Percentiles rank a stretch among this genome's conserved stretches.
Evolutionary conservation across 148 eudicot species (phyloP).

Genomic region (Euryodendron excelsum): DNA sequence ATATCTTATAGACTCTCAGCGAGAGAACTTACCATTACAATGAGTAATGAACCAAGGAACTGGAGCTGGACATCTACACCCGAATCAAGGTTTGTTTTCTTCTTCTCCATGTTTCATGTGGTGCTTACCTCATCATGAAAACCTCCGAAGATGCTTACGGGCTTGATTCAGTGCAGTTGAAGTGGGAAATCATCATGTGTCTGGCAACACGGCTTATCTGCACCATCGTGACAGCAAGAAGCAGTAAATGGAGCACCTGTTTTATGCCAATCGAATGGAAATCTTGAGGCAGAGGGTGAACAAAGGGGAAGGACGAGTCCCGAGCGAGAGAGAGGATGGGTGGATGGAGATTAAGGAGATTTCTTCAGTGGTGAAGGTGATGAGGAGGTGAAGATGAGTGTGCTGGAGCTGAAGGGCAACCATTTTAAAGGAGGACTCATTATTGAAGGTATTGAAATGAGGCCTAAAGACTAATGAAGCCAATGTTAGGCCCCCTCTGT

Average conservation of each 20-base stretch:
- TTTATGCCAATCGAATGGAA: slow-evolving; percentile 17
- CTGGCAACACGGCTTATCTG: slow-evolving; percentile 9
- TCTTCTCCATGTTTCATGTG: neutral
- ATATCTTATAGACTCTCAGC: slow-evolving; percentile 52
- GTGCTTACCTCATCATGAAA: slow-evolving; percentile 16
- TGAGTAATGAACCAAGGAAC: slow-evolving; percentile 33
- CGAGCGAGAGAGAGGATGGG: slow-evolving; percentile 29
- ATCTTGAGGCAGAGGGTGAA: slow-evolving; percentile 17
- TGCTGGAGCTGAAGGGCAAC: slow-evolving; percentile 28
- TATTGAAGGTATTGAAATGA: slow-evolving; percentile 49
- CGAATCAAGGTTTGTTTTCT: slow-evolving; percentile 43
- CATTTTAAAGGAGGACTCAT: slow-evolving; percentile 45
- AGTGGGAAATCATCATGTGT: neutral
- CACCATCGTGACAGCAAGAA: slow-evolving; percentile 6
- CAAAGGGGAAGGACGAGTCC: slow-evolving; percentile 9
- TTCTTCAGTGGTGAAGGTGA: slow-evolving; percentile 21
- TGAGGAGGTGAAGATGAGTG: slow-evolving; percentile 33
- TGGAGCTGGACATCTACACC: slow-evolving; percentile 57
- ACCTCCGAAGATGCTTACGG: slow-evolving; percentile 11
- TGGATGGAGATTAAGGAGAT: slow-evolving; percentile 47
- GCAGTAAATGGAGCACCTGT: neutral
- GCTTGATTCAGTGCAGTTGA: slow-evolving; percentile 7
- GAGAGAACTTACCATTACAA: slow-evolving; percentile 42
- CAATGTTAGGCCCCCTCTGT: no score
- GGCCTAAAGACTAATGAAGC: slow-evolving; percentile 22